These are phyloP conservation scores for Rosa rugosa DNA, from an alignment of 306 rosid genomes.

Conservation along the genomic window DNA sequence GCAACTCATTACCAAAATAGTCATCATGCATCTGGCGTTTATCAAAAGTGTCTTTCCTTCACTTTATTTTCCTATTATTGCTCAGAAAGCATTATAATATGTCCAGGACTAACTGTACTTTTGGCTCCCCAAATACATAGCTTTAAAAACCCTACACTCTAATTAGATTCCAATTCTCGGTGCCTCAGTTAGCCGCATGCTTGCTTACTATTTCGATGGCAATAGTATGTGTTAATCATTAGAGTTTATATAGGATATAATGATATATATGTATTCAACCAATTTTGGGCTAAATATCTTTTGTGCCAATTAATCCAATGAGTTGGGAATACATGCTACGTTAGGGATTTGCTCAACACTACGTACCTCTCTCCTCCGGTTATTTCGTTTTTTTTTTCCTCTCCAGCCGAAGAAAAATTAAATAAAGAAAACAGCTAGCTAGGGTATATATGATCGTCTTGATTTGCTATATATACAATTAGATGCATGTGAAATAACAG, in stretches of 20 bases:
- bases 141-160: background rate
- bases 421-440: background rate
- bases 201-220: background rate
- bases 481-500: background rate
- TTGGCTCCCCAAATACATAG: background rate
- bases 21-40: background rate
- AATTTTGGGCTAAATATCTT: constrained; percentile 26
- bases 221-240: background rate
- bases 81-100: constrained; percentile 9
- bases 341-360: too few relatives aligned
- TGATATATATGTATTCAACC: background rate
- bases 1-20: background rate
- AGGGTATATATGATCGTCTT: background rate
- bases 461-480: background rate
- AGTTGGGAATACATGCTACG: background rate
- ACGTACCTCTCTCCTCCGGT: background rate
- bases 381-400: background rate
- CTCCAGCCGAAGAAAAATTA: background rate
- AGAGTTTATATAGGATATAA: background rate
- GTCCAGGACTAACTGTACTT: background rate
- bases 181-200: constrained; percentile 33
- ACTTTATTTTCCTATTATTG: background rate
- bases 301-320: constrained; percentile 36
- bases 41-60: constrained; percentile 6
- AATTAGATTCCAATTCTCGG: constrained; percentile 14